Base-by-base conservation (phyloP, 2,329 filamentous ascomycete species). In the Akanthomyces dipterigenus region DNA sequence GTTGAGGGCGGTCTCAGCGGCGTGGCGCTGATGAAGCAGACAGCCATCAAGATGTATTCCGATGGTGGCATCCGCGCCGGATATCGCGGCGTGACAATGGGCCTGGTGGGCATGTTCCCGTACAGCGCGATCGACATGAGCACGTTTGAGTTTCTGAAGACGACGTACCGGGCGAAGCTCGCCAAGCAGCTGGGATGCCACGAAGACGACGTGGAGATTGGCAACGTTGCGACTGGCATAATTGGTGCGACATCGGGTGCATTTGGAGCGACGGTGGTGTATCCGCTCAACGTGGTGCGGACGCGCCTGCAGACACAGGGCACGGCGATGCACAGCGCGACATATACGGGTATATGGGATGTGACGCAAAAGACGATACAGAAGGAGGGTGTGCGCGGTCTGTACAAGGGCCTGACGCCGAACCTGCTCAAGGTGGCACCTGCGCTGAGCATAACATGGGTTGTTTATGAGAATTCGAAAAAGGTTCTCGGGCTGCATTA, bases 81-180 rank as follows among this genome's bases (percentile, higher is more conserved):
- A 65, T 99, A 98, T 74, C 91, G 93, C 59, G 95, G 95, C 45
- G 82, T 99, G 38, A 93, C 92, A 0, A 95, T 98, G 84, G 95
- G 95, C 18, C 82, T 99, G 4, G 78, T 97, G 55, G 95, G 95
- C 72, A 97, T 98, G 87, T 99, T 99, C 69, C 95, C 95, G 0
- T 99, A 98, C 73, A 93, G 92, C 46, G 95, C 95, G 55, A 96
- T 99, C 70, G 95, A 99, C 71, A 88, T 99, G 70, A 91, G 91
- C 65, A 96, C 91, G 0, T 99, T 98, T 70, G 95, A 99, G 76
- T 86, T 95, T 63, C 82, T 97, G 64, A 99, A 99, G 76, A 85
- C 84, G 53, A 81, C 81, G 8, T 86, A 96, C 65, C 83, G 88
- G 38, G 77, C 77, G 4, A 87, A 88, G 65, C 89, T 91, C 70